Conservation (phyloP, 371 early-diverging fungal genomes). For the Cokeromyces recurvatus region DNA sequence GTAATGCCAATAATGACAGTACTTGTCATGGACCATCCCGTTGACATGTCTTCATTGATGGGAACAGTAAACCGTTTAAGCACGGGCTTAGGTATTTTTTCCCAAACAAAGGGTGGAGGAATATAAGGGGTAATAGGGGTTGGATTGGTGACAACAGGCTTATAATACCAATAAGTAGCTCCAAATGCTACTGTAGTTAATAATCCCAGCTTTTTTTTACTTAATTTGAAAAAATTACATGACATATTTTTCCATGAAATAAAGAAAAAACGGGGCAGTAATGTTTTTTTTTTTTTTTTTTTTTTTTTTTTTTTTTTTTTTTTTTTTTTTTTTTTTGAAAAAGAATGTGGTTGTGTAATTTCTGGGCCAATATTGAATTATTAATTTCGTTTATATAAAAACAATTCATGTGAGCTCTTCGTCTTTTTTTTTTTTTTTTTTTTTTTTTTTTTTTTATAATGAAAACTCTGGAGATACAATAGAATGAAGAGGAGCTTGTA, state of each 20-base stretch:
- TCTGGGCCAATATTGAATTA: too few relatives aligned
- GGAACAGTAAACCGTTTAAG: constrained; percentile 19
- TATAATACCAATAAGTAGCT: constrained; percentile 13
- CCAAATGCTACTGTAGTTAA: constrained; percentile 1
- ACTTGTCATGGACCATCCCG: neutral
- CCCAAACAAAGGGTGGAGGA: constrained; percentile 35
- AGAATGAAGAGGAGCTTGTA: too few relatives aligned
- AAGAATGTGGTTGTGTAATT: too few relatives aligned
- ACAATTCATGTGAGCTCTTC: too few relatives aligned
- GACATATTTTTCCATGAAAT: neutral
- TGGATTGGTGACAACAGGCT: constrained; percentile 1
- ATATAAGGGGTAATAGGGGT: constrained; percentile 7
- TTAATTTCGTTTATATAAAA: too few relatives aligned
- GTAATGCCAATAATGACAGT: constrained; percentile 39
- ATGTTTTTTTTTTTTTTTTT: too few relatives aligned
- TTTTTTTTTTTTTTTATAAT: too few relatives aligned
- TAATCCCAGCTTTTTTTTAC: constrained; percentile 2
- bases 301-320: too few relatives aligned
- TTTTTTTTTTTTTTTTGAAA: too few relatives aligned
- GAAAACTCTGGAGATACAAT: too few relatives aligned
- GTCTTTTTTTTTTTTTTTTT: too few relatives aligned
- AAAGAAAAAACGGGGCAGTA: too few relatives aligned
- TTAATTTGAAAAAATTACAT: neutral
- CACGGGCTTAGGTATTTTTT: constrained; percentile 28
- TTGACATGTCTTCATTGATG: constrained; percentile 8